Base-by-base conservation (phyloP, 306 rosid species). In the Casuarina equisetifolia region DNA sequence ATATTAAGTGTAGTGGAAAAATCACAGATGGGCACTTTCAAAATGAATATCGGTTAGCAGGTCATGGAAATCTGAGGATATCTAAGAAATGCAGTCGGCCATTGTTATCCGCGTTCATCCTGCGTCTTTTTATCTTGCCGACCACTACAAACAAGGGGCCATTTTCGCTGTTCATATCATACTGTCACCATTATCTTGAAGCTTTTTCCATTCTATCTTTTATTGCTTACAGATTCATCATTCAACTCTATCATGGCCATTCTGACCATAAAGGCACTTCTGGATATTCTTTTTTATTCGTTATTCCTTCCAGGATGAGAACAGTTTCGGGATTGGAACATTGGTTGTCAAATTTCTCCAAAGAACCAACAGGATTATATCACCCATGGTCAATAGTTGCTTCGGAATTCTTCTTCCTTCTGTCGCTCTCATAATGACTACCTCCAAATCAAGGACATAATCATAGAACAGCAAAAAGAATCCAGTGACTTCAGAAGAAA, bases 121-220 rank as follows among this genome's bases (percentile, higher is more conserved):
- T 35, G 49, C 53, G 48, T 48, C 61, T 58, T 43, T 39, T 70
- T 45, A 64, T 62, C 54, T 55, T 48, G 82, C 73, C 13, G 49
- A 25, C 78, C 69, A 74, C 42, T 49, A 75, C 57, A 51, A 79
- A 53, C 76, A 44, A 44, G 55, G 25, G 25, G 61, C 76, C 77
- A 78, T 74, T n/a, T 20, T 38, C 46, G 9, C 76, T 43, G 36
- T 74, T 82, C 7, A n/a, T 12, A 66, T 25, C 38, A 46, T 48
- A 42, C 48, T 9, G 25, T 63, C 45, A 19, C 50, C 77, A 44
- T 67, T 51, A 63, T 79, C 55, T 0, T 64, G 17, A 61, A 51
- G 63, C 74, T 44, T 59, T 53, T 17, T 59, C 64, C 64, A 70
- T 73, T 42, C 70, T 63, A 36, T 69, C 25, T 59, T 19, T 43